A percentile compares a stretch with the other conserved stretches of the same genome.
phyloP scores from a whole-genome alignment of 169 alveolate genomes.

The Plasmodium billcollinsi region DNA sequence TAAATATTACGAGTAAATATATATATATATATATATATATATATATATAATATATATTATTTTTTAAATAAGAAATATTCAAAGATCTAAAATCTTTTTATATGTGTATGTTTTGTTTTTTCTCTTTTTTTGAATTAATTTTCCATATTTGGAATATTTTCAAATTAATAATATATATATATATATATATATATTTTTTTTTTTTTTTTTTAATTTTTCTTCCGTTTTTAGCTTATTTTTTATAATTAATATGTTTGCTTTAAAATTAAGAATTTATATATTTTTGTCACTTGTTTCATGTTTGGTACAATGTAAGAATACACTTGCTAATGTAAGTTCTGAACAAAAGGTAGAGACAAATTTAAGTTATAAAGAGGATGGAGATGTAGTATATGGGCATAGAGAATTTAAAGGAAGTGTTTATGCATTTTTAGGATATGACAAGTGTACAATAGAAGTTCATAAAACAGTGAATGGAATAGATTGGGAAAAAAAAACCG shows the following conservation, averaged over 20 bases:
- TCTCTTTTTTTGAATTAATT: no score
- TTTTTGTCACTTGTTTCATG: not conserved
- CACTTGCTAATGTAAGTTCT: slow-evolving; percentile 17
- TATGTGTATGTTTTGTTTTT: no score
- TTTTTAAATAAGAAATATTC: no score
- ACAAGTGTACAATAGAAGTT: slow-evolving; percentile 18
- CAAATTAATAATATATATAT: no score
- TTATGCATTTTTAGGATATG: slow-evolving; percentile 29
- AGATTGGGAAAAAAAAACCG: slow-evolving; percentile 6
- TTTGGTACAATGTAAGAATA: not conserved
- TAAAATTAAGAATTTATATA: not conserved
- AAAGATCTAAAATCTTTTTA: no score
- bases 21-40: no score
- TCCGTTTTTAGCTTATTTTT: not conserved
- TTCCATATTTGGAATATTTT: no score
- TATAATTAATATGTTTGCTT: not conserved
- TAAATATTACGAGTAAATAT: no score
- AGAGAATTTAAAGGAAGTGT: slow-evolving; percentile 12
- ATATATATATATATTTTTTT: no score
- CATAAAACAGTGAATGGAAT: slow-evolving; percentile 7
- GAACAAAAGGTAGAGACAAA: slow-evolving; percentile 10
- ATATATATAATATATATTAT: no score
- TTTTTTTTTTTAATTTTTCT: slow-evolving; percentile 9
- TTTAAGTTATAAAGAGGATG: not conserved
- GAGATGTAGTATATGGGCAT: slow-evolving; percentile 10